Conservation (phyloP, 2,329 filamentous ascomycete species). For the Mycocentrospora acerina region DNA sequence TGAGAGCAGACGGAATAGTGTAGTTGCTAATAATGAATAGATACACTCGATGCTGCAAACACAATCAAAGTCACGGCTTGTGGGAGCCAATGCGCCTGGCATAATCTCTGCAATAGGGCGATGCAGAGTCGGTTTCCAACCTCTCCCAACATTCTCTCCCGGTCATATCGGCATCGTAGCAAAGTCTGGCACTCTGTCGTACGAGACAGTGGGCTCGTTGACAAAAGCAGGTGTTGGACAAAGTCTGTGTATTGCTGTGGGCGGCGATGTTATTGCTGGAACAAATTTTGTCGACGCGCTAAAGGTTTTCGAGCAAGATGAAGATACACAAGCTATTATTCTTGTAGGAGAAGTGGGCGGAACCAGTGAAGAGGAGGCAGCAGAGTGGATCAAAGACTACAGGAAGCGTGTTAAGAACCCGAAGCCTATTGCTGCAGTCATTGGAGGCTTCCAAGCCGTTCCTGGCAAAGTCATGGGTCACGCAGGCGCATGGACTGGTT, state of each 20-base stretch:
- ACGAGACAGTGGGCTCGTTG: conserved; percentile 75
- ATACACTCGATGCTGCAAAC: conserved; percentile 71
- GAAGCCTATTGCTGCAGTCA: conserved; percentile 74
- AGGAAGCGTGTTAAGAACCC: conserved; percentile 57
- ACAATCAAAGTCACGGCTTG: conserved; percentile 70
- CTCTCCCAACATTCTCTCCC: conserved; percentile 68
- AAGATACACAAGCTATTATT: conserved; percentile 70
- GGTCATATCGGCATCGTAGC: conserved; percentile 74
- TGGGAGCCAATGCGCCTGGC: conserved; percentile 79
- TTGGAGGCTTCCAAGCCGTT: conserved; percentile 67
- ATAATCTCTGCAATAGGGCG: conserved; percentile 73
- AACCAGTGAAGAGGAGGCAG: conserved; percentile 68
- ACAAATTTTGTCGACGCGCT: conserved; percentile 74
- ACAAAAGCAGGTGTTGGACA: conserved; percentile 75
- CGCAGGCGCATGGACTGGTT: conserved; percentile 70
- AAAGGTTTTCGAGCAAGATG: conserved; percentile 65
- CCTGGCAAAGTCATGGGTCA: conserved; percentile 74
- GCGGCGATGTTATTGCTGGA: conserved; percentile 72
- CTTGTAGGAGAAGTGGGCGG: conserved; percentile 74
- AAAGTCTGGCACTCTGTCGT: conserved; percentile 79
- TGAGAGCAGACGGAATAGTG: conserved; percentile 21
- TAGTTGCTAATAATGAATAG: conserved; percentile 47
- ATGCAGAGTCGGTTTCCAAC: conserved; percentile 76
- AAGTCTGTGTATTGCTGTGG: conserved; percentile 75
- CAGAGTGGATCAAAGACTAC: conserved; percentile 72